Percentiles rank a stretch among this genome's conserved stretches.
Evolutionary conservation across 2,329 filamentous ascomycete genomes (phyloP).

Genomic region (Torrubiella hemipterigena): DNA sequence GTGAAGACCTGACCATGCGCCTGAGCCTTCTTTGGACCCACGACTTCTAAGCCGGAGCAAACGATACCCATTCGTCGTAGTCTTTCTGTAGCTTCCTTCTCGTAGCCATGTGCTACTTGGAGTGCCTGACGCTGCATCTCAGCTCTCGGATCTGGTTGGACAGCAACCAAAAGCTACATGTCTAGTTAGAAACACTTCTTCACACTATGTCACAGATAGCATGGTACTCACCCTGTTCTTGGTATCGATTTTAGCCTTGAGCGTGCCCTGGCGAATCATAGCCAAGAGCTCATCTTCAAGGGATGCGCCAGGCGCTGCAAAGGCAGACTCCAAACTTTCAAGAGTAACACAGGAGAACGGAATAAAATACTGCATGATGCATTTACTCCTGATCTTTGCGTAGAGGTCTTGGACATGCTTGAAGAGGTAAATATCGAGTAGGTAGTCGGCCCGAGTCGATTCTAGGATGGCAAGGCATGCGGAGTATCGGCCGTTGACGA

Average conservation of each 20-base stretch:
- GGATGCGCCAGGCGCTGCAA: constrained; percentile 49
- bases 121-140: constrained; percentile 61
- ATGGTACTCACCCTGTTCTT: constrained; percentile 53
- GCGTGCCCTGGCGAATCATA: constrained; percentile 61
- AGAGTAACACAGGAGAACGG: constrained; percentile 84
- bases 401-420: constrained; percentile 62
- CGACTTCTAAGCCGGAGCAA: constrained; percentile 62
- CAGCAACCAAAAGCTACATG: constrained; percentile 56
- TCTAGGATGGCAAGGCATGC: constrained; percentile 74
- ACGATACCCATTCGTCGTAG: constrained; percentile 67
- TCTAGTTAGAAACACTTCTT: constrained; percentile 10
- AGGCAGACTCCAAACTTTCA: constrained; percentile 64
- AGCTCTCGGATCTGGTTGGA: constrained; percentile 52
- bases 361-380: constrained; percentile 84
- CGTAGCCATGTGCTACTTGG: constrained; percentile 56
- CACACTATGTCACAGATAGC: background rate
- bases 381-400: constrained; percentile 69
- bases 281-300: constrained; percentile 63
- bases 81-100: constrained; percentile 62
- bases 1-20: too few relatives aligned
- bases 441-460: constrained; percentile 70
- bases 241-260: constrained; percentile 75
- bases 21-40: constrained; percentile 11
- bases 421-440: constrained; percentile 80
- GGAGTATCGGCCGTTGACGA: constrained; percentile 83